Percentiles rank a stretch among this genome's conserved stretches.
Evolutionary conservation across 306 rosid species (phyloP).

Genomic region (Inga leiocalycina): DNA sequence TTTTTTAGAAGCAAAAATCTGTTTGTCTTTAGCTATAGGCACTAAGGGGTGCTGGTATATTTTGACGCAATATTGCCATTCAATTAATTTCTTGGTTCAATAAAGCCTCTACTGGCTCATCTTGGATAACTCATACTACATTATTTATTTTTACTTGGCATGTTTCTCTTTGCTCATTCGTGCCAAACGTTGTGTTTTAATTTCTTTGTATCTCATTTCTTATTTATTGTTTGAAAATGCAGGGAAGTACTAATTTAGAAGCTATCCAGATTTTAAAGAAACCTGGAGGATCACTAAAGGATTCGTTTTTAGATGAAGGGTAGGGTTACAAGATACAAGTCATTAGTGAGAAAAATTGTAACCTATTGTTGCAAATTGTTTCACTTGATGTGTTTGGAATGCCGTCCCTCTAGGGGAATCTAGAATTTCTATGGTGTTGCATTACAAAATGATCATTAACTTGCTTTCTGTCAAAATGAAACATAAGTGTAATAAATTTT

Average conservation of each 20-base stretch:
- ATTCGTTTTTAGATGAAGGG: constrained; percentile 98
- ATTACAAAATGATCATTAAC: constrained; percentile 9
- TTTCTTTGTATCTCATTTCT: background rate
- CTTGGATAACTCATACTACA: background rate
- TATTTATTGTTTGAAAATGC: constrained; percentile 39
- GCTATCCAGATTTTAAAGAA: constrained; percentile 93
- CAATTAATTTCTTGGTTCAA: background rate
- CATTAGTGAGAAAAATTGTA: background rate
- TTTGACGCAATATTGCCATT: background rate
- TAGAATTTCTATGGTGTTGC: constrained; percentile 11
- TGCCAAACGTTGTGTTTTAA: background rate
- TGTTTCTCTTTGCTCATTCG: background rate
- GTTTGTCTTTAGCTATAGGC: background rate
- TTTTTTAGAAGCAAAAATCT: background rate
- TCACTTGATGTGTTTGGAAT: background rate
- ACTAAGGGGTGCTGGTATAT: background rate
- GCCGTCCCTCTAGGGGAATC: background rate
- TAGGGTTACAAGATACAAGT: constrained; percentile 19
- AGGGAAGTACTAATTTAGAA: constrained; percentile 98
- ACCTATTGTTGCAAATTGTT: background rate
- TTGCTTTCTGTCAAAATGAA: constrained; percentile 5
- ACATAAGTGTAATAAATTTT: background rate
- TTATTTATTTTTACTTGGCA: background rate
- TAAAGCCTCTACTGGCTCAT: background rate
- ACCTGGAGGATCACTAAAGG: constrained; percentile 91